These are phyloP conservation scores for Chlamydomonas sp. DNA, from an alignment of 139 green algal species.

Conservation along the genomic window DNA sequence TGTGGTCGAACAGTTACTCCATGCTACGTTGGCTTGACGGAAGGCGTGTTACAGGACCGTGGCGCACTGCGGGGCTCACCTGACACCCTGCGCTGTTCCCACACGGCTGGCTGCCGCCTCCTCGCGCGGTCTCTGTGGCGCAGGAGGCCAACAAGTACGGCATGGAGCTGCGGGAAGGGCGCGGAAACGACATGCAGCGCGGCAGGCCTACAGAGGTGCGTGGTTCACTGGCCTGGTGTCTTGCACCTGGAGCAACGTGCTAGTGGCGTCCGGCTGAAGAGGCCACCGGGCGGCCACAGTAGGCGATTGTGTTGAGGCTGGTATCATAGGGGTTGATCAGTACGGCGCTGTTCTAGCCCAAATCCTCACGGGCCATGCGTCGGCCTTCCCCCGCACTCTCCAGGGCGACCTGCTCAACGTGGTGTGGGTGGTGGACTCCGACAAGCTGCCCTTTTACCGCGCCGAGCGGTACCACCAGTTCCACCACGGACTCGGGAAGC, in stretches of 20 bases:
- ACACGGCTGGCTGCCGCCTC: neutral
- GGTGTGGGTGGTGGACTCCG: constrained; percentile 81
- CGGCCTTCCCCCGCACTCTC: neutral
- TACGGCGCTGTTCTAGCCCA: neutral
- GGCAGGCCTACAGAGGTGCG: constrained; percentile 8
- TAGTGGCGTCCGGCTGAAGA: too few relatives aligned
- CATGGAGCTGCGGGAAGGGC: constrained; percentile 81
- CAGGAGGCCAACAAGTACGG: constrained; percentile 79
- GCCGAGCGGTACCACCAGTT: constrained; percentile 94
- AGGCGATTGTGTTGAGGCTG: too few relatives aligned
- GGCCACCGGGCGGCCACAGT: too few relatives aligned
- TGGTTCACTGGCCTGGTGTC: too few relatives aligned
- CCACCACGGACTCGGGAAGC: constrained; percentile 80
- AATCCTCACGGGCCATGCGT: neutral
- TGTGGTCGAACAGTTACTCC: too few relatives aligned
- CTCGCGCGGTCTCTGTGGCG: neutral
- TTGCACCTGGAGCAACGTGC: too few relatives aligned
- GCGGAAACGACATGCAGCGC: constrained; percentile 52
- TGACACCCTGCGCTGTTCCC: too few relatives aligned
- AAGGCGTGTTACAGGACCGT: too few relatives aligned
- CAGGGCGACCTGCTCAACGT: constrained; percentile 76
- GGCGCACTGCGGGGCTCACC: too few relatives aligned
- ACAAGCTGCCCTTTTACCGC: constrained; percentile 77
- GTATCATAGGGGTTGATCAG: neutral
- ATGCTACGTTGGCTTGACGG: too few relatives aligned